Evolutionary conservation across 2,329 filamentous ascomycete species (phyloP).

Genomic region (Cladosporium sp.): DNA sequence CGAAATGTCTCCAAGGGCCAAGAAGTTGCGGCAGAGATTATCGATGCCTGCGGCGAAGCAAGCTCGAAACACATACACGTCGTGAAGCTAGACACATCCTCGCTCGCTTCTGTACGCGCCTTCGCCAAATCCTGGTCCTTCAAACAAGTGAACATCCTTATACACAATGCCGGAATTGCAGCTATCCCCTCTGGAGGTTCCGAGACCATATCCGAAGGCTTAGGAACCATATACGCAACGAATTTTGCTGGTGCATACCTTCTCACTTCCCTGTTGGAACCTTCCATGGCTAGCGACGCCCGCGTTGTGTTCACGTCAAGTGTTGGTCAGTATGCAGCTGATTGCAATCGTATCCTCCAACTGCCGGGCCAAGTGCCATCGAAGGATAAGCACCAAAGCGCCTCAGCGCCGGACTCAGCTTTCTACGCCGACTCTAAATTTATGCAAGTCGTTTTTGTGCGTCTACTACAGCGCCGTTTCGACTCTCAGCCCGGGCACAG

Average conservation of each 20-base stretch:
- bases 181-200: slow-evolving; percentile 15
- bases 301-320: slow-evolving; percentile 26
- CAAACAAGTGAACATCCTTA: slow-evolving; percentile 38
- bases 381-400: not conserved
- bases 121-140: slow-evolving; percentile 28
- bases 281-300: slow-evolving; percentile 15
- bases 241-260: slow-evolving; percentile 28
- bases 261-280: slow-evolving; percentile 26
- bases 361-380: not conserved
- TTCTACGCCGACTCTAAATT: slow-evolving; percentile 22
- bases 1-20: slow-evolving; percentile 16
- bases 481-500: slow-evolving; percentile 1
- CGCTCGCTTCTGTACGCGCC: slow-evolving; percentile 18
- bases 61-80: slow-evolving; percentile 28
- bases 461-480: slow-evolving; percentile 19
- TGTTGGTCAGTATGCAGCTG: slow-evolving; percentile 21
- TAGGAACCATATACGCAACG: slow-evolving; percentile 24
- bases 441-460: slow-evolving; percentile 23
- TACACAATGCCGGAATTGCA: slow-evolving; percentile 41
- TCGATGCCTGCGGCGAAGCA: not conserved
- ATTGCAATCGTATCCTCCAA: not conserved
- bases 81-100: slow-evolving; percentile 22
- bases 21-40: slow-evolving; percentile 13
- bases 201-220: slow-evolving; percentile 23
- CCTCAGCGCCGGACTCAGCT: not conserved